Evolutionary conservation across 176 grass and related monocot genomes (phyloP), one percentile per base, ranked within the genome.

Genomic region (Chrysopogon serrulatus): DNA sequence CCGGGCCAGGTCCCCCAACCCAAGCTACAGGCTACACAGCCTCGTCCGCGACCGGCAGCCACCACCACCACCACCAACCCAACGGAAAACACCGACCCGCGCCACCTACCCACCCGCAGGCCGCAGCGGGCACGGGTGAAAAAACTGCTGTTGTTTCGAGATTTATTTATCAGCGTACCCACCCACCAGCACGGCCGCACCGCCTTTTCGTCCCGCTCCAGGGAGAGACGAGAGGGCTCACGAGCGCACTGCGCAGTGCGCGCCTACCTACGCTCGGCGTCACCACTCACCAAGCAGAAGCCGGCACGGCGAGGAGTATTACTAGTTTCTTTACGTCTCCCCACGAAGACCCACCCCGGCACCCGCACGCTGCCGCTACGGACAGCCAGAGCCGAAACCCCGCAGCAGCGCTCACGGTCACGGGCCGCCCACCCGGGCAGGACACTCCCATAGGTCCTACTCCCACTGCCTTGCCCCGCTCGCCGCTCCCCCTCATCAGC

Each of bases 351-450:
- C 59, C 49, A 12, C 27, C 18, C 42, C 51, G 53, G 78, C 37
- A 1, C 49, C 63, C 48, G 47, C 19, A 49, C 62, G 78, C 64
- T 10, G 32, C 78, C 79, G 61, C 63, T 62, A 56, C 42, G 54
- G 83, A 90, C 77, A 86, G 49, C 37, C 3, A 44, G 64, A 5
- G 36, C 82, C 88, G 3, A 54, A 70, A 71, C 17, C 39, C 51
- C 30, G 19, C 51, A 39, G 21, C 63, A 42, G 66, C 28, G 56
- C 30, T 85, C 42, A 65, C 60, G 10, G 56, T 73, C 88, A 84
- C 88, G 84, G 67, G 75, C 59, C 59, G 41, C 41, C 26, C 69
- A 5, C n/a, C 26, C 59, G 59, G 26, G 30, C 59, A 21, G 27
- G 41, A 73, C 44, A 23, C 60, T 12, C 36, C 2, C 31, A 3